Evolutionary conservation across 257 asterid genomes (phyloP), one percentile per base, ranked within the genome.

Genomic region (Rhazya stricta): DNA sequence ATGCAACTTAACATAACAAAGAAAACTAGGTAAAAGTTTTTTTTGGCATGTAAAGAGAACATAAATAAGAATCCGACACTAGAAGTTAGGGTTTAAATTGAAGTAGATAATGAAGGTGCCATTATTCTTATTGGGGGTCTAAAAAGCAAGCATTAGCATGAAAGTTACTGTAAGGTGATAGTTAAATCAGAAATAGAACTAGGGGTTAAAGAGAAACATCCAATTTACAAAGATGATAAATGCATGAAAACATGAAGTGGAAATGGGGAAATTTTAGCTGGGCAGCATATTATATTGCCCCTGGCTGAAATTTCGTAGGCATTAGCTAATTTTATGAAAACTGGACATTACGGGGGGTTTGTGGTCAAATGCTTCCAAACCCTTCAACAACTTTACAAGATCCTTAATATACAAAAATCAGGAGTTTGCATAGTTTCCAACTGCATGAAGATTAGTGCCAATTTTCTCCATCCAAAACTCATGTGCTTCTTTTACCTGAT

Each of bases 391-490:
- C 81, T 84, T 88, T 76, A 90, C 92, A 74, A 93, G 89, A 77
- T 93, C 91, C 72, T 88, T 85, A 85, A 83, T 91, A 91, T 1
- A 93, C 82, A 9, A 96, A 88, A 29, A 93, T 89, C 94, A 93
- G 90, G 23, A 87, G 83, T 30, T 81, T 75, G 75, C 98, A 93
- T 77, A 89, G 51, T 74, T 87, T 85, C 98, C 97, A 91, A 90
- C 89, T 2, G 97, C 88, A 80, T 93, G 98, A 43, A 90, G 75
- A 79, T 93, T 90, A 21, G 77, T 86, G 8, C 83, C 93, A 34
- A 91, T 88, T 79, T 93, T 93, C 81, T 84, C 88, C 73, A 77
- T 86, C 98, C 98, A 94, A 65, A 91, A 75, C 76, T 80, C 90
- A 15, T 88, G 84, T 1, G 97, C 97, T 79, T 94, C 97, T 78